Conservation (phyloP, 441 rosid genomes). For the Daphne laureola region DNA sequence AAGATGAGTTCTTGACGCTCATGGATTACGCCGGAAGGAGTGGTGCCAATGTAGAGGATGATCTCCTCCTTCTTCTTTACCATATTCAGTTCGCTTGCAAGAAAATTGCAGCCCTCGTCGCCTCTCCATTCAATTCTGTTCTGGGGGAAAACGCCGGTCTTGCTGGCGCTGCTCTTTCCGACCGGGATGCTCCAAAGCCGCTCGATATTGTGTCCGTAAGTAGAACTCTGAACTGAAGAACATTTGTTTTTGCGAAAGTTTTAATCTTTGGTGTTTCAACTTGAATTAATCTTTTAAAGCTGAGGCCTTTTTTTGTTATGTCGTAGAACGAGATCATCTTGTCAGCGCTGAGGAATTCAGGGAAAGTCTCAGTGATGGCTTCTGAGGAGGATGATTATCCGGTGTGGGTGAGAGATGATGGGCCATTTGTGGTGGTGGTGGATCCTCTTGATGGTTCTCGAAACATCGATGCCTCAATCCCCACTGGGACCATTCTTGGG, state of each 20-base stretch:
- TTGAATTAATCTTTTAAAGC: slow-evolving; percentile 1
- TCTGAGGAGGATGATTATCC: slow-evolving; percentile 87
- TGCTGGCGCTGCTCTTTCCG: slow-evolving; percentile 32
- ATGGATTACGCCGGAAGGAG: slow-evolving; percentile 52
- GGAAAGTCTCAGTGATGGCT: slow-evolving; percentile 91
- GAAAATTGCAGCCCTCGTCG: slow-evolving; percentile 79
- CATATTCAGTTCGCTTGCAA: slow-evolving; percentile 85
- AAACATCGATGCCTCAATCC: slow-evolving; percentile 91
- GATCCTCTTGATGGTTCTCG: slow-evolving; percentile 97
- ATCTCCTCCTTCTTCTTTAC: slow-evolving; percentile 54
- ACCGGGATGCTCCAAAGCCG: slow-evolving; percentile 81
- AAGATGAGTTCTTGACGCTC: slow-evolving; percentile 29
- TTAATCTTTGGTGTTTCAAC: neutral
- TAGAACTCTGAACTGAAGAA: neutral
- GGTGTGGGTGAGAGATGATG: slow-evolving; percentile 62
- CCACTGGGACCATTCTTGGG: slow-evolving; percentile 88
- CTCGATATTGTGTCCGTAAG: slow-evolving; percentile 74
- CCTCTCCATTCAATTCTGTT: slow-evolving; percentile 78
- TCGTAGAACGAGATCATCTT: slow-evolving; percentile 76
- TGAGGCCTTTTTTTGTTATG: slow-evolving; percentile 2
- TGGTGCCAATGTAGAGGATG: slow-evolving; percentile 56
- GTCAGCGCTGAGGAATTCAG: slow-evolving; percentile 64
- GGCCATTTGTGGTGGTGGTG: slow-evolving; percentile 72
- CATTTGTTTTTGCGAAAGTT: too few species aligned
- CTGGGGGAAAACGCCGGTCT: slow-evolving; percentile 38